phyloP scores from a whole-genome alignment of 1,284 basidiomycete species.

The Melampsora occidentalis region DNA sequence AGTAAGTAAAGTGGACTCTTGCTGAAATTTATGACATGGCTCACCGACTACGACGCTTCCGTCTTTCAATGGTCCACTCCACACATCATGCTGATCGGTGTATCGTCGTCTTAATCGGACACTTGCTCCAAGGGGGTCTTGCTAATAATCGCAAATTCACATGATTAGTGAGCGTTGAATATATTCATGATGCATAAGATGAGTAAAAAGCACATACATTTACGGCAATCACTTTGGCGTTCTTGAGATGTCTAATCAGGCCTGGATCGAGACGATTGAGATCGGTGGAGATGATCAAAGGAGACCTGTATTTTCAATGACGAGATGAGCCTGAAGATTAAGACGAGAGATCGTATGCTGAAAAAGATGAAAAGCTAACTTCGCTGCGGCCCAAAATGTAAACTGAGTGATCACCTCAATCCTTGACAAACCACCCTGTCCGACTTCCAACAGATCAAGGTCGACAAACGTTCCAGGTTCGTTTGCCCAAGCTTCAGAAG shows the following conservation, averaged over 20 bases:
- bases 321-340: neutral
- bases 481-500: too few relatives aligned
- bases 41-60: conserved; percentile 37
- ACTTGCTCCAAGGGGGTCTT: conserved; percentile 40
- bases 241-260: conserved; percentile 4
- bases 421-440: neutral
- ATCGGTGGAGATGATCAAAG: conserved; percentile 23
- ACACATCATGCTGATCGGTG: conserved; percentile 18
- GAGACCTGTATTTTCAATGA: conserved; percentile 17
- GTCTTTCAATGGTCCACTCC: conserved; percentile 27
- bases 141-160: conserved; percentile 8
- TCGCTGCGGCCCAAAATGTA: conserved; percentile 29
- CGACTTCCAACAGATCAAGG: conserved; percentile 22
- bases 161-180: neutral
- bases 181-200: neutral
- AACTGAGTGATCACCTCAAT: conserved; percentile 16
- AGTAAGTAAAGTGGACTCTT: too few relatives aligned
- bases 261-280: neutral
- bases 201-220: conserved; percentile 22
- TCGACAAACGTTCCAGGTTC: conserved; percentile 27
- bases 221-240: conserved; percentile 5
- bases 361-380: conserved; percentile 1
- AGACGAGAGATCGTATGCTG: neutral
- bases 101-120: conserved; percentile 22
- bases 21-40: neutral